Base-by-base conservation (phyloP, 2,329 filamentous ascomycete genomes). In the Stemphylium vesicarium region DNA sequence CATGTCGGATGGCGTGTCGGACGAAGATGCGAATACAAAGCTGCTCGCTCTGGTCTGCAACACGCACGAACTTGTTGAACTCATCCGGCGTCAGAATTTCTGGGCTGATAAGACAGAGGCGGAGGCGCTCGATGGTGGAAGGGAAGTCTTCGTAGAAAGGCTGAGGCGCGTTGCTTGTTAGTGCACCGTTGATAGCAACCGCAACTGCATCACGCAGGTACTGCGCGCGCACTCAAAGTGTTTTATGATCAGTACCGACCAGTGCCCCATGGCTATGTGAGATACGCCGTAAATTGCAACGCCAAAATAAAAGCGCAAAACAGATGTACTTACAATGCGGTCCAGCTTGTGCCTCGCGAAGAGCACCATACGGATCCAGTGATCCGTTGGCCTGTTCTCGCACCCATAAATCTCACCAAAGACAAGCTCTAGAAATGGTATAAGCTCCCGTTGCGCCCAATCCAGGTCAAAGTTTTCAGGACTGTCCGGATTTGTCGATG, bases 91-190 rank as follows among this genome's bases (percentile, higher is more conserved):
- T 54, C 3, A 61, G 35, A 2, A 51, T 18, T 2, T 33, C 16
- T 1, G 50, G 37, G 12, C 53, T 57, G 15, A 59, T 26, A 1
- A 62, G 47, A 8, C 45, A 33, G 0, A 62, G 41, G 6, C 59
- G 59, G 2, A 59, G 29, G 13, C 50, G 37, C 16, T 62, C 59
- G 9, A 62, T 47, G 1, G 53, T 59, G 2, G 48, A 50, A 0
- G 49, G 46, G 8, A 62, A 62, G 37, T 62, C 50, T 13, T 57
- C 43, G 37, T 52, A 44, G 5, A 57, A 40, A 4, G 44, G 37
- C 58, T 57, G 10, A 12, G 7, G 10, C 38, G 16, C 26, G 26
- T 15, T n/a, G 38, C 24, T 20, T 6, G 26, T 55, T 12, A 55
- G 43, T 36, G 13, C 13, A 4, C 18, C 2, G 11, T 20, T 3